A percentile compares a stretch with the other conserved stretches of the same genome.
Evolutionary conservation across 163 green algal genomes (phyloP).

Genomic region (Scenedesmus sp.): DNA sequence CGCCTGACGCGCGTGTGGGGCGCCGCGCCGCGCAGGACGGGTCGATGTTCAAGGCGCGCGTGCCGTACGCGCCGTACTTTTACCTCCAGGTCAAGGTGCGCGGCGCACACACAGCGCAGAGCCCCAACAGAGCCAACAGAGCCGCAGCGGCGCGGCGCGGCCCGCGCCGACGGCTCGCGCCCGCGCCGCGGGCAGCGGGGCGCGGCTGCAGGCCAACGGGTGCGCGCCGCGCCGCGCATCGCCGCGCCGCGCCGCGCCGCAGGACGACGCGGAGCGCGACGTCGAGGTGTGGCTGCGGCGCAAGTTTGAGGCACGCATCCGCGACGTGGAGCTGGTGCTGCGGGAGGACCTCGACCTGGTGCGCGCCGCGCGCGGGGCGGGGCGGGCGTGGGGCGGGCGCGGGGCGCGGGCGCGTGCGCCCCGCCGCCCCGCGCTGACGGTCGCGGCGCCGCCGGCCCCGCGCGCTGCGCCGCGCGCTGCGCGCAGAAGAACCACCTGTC

Average conservation of each 20-base stretch:
- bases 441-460: too few species aligned
- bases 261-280: slow-evolving; percentile 78
- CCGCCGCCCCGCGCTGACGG: too few species aligned
- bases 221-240: too few species aligned
- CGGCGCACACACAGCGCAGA: background rate
- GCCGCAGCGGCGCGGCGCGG: slow-evolving; percentile 13
- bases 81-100: slow-evolving; percentile 84
- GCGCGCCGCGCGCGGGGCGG: slow-evolving; percentile 9
- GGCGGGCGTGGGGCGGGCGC: too few species aligned
- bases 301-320: slow-evolving; percentile 77
- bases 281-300: slow-evolving; percentile 90
- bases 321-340: slow-evolving; percentile 76
- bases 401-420: too few species aligned
- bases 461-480: too few species aligned
- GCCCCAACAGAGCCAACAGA: background rate
- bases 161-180: too few species aligned
- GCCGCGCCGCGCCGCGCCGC: slow-evolving; percentile 1
- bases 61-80: slow-evolving; percentile 92
- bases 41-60: slow-evolving; percentile 92
- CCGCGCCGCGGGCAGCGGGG: too few species aligned
- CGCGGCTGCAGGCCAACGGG: too few species aligned
- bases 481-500: slow-evolving; percentile 96
- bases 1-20: too few species aligned
- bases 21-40: slow-evolving; percentile 79
- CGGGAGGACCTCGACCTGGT: slow-evolving; percentile 95